Conservation (phyloP, 768 basidiomycete genomes). For the Leccinum arenicola region DNA sequence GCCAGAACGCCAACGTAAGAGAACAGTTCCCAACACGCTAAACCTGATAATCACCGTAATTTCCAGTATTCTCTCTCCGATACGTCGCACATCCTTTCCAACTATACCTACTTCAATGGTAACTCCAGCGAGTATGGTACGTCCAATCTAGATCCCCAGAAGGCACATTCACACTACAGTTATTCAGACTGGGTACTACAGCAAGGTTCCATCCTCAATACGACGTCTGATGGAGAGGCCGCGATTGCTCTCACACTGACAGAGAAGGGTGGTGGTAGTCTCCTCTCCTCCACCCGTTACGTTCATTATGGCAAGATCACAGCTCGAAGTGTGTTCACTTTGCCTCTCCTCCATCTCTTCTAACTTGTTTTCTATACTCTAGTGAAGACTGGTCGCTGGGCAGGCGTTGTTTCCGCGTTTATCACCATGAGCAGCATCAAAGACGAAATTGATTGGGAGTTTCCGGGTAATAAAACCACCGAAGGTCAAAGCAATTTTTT, state of each 20-base stretch:
- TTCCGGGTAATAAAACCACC: constrained; percentile 59
- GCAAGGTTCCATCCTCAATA: constrained; percentile 63
- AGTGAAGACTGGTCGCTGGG: constrained; percentile 82
- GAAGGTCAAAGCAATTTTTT: constrained; percentile 79
- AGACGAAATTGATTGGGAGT: constrained; percentile 89
- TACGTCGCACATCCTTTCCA: constrained; percentile 62
- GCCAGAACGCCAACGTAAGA: constrained; percentile 57
- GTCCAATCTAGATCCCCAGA: background rate
- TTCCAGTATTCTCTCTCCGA: constrained; percentile 60
- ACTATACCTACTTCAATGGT: constrained; percentile 67
- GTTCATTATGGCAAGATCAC: constrained; percentile 80
- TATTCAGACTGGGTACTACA: constrained; percentile 67
- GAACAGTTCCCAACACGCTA: background rate
- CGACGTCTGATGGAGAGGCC: constrained; percentile 52
- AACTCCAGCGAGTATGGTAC: constrained; percentile 68
- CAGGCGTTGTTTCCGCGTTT: constrained; percentile 79
- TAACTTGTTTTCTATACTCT: constrained; percentile 24
- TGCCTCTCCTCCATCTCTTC: background rate
- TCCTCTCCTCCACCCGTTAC: constrained; percentile 76
- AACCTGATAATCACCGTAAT: background rate
- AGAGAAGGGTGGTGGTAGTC: constrained; percentile 69
- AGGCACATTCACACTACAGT: background rate
- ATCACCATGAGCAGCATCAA: constrained; percentile 84
- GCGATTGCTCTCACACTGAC: constrained; percentile 70
- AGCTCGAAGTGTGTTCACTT: constrained; percentile 43